Conservation (phyloP, 2,329 filamentous ascomycete genomes). For the Botrytis squamosa region DNA sequence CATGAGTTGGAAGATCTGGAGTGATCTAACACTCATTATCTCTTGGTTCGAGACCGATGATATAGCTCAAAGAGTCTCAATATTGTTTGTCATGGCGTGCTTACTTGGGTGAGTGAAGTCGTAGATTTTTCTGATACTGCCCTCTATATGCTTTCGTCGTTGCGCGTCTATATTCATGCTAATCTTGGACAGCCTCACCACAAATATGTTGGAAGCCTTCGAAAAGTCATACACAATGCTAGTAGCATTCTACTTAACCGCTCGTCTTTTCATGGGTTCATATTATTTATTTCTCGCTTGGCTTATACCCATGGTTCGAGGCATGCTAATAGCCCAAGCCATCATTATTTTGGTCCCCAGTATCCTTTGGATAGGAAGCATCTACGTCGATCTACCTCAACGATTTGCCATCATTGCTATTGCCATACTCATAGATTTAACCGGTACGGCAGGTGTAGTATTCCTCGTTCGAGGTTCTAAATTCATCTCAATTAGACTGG, state of each 20-base stretch:
- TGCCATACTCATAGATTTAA: slow-evolving; percentile 55
- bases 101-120: slow-evolving; percentile 51
- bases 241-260: slow-evolving; percentile 59
- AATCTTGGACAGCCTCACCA: slow-evolving; percentile 49
- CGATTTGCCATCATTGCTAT: slow-evolving; percentile 56
- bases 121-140: neutral
- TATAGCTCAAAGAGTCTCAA: slow-evolving; percentile 55
- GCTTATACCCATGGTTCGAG: slow-evolving; percentile 57
- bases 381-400: slow-evolving; percentile 54
- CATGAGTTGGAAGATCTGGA: slow-evolving; percentile 61
- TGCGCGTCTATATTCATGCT: neutral
- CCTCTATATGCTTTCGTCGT: neutral
- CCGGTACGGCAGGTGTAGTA: slow-evolving; percentile 47
- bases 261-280: slow-evolving; percentile 52
- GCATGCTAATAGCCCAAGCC: slow-evolving; percentile 52
- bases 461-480: slow-evolving; percentile 41
- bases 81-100: slow-evolving; percentile 61
- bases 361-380: slow-evolving; percentile 59
- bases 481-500: slow-evolving; percentile 31
- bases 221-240: slow-evolving; percentile 57
- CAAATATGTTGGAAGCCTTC: slow-evolving; percentile 60
- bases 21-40: slow-evolving; percentile 55
- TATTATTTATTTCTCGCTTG: slow-evolving; percentile 50
- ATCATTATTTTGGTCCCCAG: slow-evolving; percentile 48
- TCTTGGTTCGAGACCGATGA: slow-evolving; percentile 63